Evolutionary conservation across 805 yeast genomes (phyloP).

Genomic region (Sporopachydermia lactativora): DNA sequence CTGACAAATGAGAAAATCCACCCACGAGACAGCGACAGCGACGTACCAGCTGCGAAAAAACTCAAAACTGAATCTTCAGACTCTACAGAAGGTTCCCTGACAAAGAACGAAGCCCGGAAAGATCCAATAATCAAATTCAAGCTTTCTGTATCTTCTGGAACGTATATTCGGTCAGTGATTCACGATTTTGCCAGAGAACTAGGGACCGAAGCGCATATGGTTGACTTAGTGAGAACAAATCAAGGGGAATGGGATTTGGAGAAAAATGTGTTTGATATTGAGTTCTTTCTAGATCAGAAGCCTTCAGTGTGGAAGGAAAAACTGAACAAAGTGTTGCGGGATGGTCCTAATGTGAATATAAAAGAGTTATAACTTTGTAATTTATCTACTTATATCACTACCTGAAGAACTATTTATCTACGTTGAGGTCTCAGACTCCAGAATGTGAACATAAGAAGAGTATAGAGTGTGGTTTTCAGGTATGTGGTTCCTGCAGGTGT

Average conservation of each 20-base stretch:
- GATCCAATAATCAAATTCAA: constrained; percentile 45
- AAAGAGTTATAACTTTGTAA: too few relatives aligned
- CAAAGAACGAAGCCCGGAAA: background rate
- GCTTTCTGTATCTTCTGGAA: constrained; percentile 84
- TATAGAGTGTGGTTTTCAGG: too few relatives aligned
- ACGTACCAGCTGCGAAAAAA: too few relatives aligned
- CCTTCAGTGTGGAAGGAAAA: constrained; percentile 50
- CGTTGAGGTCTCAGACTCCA: too few relatives aligned
- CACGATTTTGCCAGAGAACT: constrained; percentile 81
- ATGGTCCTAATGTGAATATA: constrained; percentile 15
- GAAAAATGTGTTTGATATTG: constrained; percentile 48
- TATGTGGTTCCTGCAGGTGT: too few relatives aligned
- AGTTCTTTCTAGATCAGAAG: constrained; percentile 46
- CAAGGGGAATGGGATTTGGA: constrained; percentile 82
- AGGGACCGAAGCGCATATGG: constrained; percentile 81
- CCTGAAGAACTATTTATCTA: too few relatives aligned
- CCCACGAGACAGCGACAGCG: too few relatives aligned
- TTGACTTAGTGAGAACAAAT: constrained; percentile 49
- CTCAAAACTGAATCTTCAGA: too few relatives aligned
- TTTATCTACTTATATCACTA: too few relatives aligned
- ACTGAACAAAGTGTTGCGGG: constrained; percentile 22
- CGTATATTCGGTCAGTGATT: constrained; percentile 79
- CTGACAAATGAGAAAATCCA: background rate
- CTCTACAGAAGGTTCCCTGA: too few relatives aligned
- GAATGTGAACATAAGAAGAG: too few relatives aligned